Conservation (phyloP, 106 monocot species). For the Allium cepa region DNA sequence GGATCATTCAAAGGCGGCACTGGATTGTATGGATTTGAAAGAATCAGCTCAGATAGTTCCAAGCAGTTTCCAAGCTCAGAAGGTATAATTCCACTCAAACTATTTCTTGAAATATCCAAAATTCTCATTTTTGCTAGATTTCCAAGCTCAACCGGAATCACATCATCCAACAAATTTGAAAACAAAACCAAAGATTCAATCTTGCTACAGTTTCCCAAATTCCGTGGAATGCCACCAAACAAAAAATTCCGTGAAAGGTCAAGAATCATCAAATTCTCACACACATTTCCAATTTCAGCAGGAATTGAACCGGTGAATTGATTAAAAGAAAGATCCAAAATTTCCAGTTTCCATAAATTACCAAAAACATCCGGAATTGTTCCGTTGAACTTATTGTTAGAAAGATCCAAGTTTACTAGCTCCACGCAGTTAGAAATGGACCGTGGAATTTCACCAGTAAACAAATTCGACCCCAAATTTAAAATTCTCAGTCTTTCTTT, state of each 20-base stretch:
- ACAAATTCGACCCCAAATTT: slow-evolving; percentile 38
- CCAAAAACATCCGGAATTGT: slow-evolving; percentile 38
- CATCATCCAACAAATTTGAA: slow-evolving; percentile 67
- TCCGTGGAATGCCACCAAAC: slow-evolving; percentile 41
- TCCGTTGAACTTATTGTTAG: slow-evolving; percentile 62
- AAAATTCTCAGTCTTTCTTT: slow-evolving; percentile 29
- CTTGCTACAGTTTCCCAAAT: slow-evolving; percentile 58
- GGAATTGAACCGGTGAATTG: slow-evolving; percentile 41
- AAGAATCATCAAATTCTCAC: slow-evolving; percentile 33
- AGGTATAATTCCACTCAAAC: slow-evolving; percentile 72
- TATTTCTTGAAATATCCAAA: slow-evolving; percentile 79
- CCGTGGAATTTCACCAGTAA: slow-evolving; percentile 51
- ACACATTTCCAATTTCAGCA: slow-evolving; percentile 26
- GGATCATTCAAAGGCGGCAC: slow-evolving; percentile 2
- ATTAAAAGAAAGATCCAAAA: slow-evolving; percentile 34
- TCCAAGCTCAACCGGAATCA: slow-evolving; percentile 50
- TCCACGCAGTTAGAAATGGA: slow-evolving; percentile 24
- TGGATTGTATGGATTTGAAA: slow-evolving; percentile 43
- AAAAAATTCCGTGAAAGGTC: slow-evolving; percentile 52
- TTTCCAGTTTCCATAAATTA: slow-evolving; percentile 18
- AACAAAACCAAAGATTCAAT: slow-evolving; percentile 45
- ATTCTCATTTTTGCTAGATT: slow-evolving; percentile 29
- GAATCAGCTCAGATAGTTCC: slow-evolving; percentile 45
- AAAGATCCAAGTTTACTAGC: slow-evolving; percentile 65
- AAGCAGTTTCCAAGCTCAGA: slow-evolving; percentile 63